Conservation (phyloP, 2,329 filamentous ascomycete genomes). For the Arachnopeziza araneosa region DNA sequence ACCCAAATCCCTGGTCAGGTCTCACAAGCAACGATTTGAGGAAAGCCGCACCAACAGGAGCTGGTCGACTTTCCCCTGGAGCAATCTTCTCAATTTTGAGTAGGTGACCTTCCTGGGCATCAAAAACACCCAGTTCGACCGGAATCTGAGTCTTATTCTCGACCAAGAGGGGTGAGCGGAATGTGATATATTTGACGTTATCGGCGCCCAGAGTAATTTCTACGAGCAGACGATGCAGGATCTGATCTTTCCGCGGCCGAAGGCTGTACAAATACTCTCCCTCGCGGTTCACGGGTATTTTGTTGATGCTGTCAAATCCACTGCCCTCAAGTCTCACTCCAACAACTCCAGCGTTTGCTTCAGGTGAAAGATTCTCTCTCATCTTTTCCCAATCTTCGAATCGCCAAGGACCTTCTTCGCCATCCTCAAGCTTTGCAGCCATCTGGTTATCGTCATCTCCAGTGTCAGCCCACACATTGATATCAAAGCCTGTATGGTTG, state of each 20-base stretch:
- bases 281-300: conserved; percentile 87
- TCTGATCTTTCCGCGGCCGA: conserved; percentile 76
- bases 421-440: conserved; percentile 74
- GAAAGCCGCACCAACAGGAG: conserved; percentile 86
- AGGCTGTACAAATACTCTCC: conserved; percentile 88
- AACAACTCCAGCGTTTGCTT: conserved; percentile 74
- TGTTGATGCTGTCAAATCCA: conserved; percentile 85
- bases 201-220: conserved; percentile 87
- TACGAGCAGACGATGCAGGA: conserved; percentile 84
- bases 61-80: conserved; percentile 82
- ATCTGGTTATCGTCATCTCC: conserved; percentile 60
- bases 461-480: conserved; percentile 76
- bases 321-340: conserved; percentile 84
- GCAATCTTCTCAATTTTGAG: conserved; percentile 97
- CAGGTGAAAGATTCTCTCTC: conserved; percentile 83
- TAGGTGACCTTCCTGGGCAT: conserved; percentile 78
- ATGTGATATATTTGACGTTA: conserved; percentile 97
- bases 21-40: conserved; percentile 83
- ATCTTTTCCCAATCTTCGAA: conserved; percentile 97
- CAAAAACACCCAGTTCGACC: conserved; percentile 87
- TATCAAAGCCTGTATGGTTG: conserved; percentile 92
- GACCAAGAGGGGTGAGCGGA: conserved; percentile 83
- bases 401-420: conserved; percentile 88
- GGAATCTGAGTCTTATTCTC: conserved; percentile 98
- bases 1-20: conserved; percentile 93